Base-by-base conservation (phyloP, 1,284 basidiomycete genomes). In the Trametes pubescens region DNA sequence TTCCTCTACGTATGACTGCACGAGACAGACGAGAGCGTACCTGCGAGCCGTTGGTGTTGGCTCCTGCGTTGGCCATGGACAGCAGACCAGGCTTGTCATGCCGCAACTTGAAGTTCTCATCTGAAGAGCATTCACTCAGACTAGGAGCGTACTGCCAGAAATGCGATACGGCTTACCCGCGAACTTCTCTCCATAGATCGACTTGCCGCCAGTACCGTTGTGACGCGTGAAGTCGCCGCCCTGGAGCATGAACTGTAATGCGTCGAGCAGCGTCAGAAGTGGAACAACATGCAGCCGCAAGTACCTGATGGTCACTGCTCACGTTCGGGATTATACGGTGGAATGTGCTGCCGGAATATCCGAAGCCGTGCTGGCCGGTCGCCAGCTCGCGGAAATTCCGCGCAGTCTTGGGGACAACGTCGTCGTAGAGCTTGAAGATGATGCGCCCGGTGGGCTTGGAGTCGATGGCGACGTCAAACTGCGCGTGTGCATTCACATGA, bases 161-260 rank as follows among this genome's bases (percentile, higher is more conserved):
- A 13, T 13, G 16, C 35, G n/a, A 26, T 35, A 18, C 43, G 21
- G 22, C 83, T 29, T 62, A 92, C 91, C 91, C 38, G 77, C 65
- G 72, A 92, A 94, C 71, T 89, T 91, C 65, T 87, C 84, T 18
- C 96, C 97, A 69, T 97, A 99, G 74, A 99, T 98, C 18, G 90
- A 94, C 74, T 90, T 88, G 38, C 94, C 94, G 48, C 97, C 97
- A 0, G 95, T 77, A 24, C 75, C 74, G 55, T 72, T 71, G 53
- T 71, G 71, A 49, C 68, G 75, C 22, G 89, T 91, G 75, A 93
- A 91, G 78, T 93, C 91, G 51, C 91, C 91, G 18, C 91, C 91
- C 76, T 95, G 93, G 57, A 94, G 77, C 94, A 95, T 95, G 80
- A 95, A 95, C 86, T 90, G 67, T 2, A n/a, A 40, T 32, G 51